A percentile compares a stretch with the other conserved stretches of the same genome.
phyloP scores from a whole-genome alignment of 2,329 filamentous ascomycete genomes.

The Geosmithia morbida region DNA sequence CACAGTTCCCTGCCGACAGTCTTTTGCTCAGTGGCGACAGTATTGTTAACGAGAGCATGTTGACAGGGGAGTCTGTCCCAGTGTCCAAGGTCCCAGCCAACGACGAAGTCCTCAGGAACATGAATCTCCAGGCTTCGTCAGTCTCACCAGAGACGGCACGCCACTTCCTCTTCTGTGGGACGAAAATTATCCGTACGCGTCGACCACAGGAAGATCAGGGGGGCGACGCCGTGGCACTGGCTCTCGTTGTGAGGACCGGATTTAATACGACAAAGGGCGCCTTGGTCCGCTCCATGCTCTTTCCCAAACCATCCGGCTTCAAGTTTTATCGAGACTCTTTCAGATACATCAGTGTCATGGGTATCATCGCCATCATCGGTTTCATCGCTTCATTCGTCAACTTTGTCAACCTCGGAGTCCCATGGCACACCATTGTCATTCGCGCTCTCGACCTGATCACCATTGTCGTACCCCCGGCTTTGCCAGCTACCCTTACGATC shows the following conservation, averaged over 20 bases:
- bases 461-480: conserved; percentile 87
- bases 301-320: conserved; percentile 95
- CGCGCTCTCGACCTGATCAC: conserved; percentile 91
- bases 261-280: conserved; percentile 98
- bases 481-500: conserved; percentile 90
- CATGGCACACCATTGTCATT: conserved; percentile 83
- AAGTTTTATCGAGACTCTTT: conserved; percentile 98
- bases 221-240: conserved; percentile 80
- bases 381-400: conserved; percentile 89
- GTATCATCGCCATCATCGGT: conserved; percentile 65
- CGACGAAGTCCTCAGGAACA: conserved; percentile 59
- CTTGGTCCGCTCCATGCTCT: conserved; percentile 92
- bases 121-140: conserved; percentile 69
- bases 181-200: conserved; percentile 83
- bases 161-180: conserved; percentile 88
- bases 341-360: conserved; percentile 96
- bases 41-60: conserved; percentile 98
- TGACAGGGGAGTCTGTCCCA: conserved; percentile 81
- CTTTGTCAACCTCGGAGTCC: conserved; percentile 70
- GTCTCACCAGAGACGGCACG: conserved; percentile 72
- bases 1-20: conserved; percentile 84
- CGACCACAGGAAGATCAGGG: conserved; percentile 75
- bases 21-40: conserved; percentile 85
- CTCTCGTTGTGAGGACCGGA: conserved; percentile 83
- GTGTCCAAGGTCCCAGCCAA: conserved; percentile 83